Evolutionary conservation across 2,329 filamentous ascomycete genomes (phyloP).

Genomic region (Fusarium kyushuense): DNA sequence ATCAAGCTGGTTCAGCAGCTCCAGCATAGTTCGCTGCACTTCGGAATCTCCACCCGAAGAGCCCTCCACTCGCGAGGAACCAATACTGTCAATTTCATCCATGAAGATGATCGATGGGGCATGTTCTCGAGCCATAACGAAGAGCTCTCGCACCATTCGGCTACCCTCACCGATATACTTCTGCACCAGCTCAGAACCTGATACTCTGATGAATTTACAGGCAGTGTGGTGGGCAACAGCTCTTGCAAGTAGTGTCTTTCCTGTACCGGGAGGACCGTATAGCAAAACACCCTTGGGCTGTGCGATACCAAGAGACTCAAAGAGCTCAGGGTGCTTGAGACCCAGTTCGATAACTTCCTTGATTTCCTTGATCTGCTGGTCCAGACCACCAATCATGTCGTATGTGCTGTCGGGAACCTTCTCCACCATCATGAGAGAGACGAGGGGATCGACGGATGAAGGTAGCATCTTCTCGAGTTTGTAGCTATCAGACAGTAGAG

Average conservation of each 20-base stretch:
- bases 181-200: constrained; percentile 94
- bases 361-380: constrained; percentile 99
- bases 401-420: constrained; percentile 99
- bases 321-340: constrained; percentile 97
- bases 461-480: constrained; percentile 99
- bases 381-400: constrained; percentile 99
- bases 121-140: constrained; percentile 99
- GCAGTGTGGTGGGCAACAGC: constrained; percentile 98
- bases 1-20: constrained; percentile 97
- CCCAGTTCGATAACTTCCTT: constrained; percentile 99
- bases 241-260: constrained; percentile 94
- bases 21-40: constrained; percentile 98
- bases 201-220: constrained; percentile 99
- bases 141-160: constrained; percentile 97
- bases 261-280: constrained; percentile 96
- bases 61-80: constrained; percentile 95
- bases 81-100: constrained; percentile 99
- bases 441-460: constrained; percentile 96
- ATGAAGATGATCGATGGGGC: constrained; percentile 99
- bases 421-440: constrained; percentile 99
- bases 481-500: constrained; percentile 95
- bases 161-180: constrained; percentile 99
- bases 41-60: constrained; percentile 96
- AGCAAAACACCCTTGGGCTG: constrained; percentile 97
- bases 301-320: constrained; percentile 98